Percentiles rank a stretch among this genome's conserved stretches.
Evolutionary conservation across 169 alveolate species (phyloP).

Genomic region (Plasmodium fragile): DNA sequence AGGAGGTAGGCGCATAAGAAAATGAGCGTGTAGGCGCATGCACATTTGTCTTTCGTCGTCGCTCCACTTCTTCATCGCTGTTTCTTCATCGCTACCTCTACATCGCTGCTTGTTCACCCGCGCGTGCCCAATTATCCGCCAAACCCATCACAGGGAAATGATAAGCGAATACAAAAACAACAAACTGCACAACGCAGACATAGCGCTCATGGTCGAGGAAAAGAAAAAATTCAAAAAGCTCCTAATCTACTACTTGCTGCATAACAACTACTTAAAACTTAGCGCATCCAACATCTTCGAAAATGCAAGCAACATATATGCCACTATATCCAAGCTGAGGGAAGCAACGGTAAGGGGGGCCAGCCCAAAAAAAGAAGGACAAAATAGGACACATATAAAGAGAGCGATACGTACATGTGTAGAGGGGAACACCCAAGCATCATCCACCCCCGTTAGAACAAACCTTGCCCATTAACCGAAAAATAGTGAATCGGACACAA

Average conservation of each 20-base stretch:
- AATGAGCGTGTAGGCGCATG: not conserved
- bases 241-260: conserved; percentile 31
- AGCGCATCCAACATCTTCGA: conserved; percentile 68
- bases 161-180: conserved; percentile 62
- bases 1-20: conserved; percentile 25
- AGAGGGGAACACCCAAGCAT: not conserved
- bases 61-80: not conserved
- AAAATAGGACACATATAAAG: not conserved
- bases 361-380: not conserved
- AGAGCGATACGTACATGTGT: not conserved
- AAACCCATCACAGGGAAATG: conserved; percentile 35
- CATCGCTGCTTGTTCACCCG: not conserved
- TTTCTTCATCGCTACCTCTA: not conserved
- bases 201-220: conserved; percentile 42
- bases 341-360: conserved; percentile 65
- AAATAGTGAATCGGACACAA: not conserved
- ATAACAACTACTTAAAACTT: conserved; percentile 48
- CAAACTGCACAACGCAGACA: conserved; percentile 56
- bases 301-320: conserved; percentile 74
- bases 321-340: conserved; percentile 71
- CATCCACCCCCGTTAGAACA: not conserved
- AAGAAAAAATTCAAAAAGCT: conserved; percentile 68
- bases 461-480: not conserved
- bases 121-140: not conserved
- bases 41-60: not conserved